These are phyloP conservation scores for Cicer arietinum DNA, from an alignment of 306 rosid species.

Conservation along the genomic window DNA sequence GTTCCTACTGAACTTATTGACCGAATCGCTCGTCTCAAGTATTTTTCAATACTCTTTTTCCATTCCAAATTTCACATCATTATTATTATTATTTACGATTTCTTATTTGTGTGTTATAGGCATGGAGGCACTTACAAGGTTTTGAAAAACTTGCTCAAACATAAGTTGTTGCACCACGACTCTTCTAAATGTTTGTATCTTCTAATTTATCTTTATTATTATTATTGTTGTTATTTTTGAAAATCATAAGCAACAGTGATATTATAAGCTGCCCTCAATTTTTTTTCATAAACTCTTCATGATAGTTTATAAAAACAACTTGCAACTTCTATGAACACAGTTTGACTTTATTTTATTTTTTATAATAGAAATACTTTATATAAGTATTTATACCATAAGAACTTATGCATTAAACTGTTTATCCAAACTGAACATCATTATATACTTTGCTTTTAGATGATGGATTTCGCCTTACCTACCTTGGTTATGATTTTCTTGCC, in stretches of 20 bases:
- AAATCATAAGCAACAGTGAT: background rate
- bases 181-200: conserved; percentile 79
- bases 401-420: background rate
- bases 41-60: background rate
- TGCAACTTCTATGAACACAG: background rate
- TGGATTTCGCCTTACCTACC: conserved; percentile 92
- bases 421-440: too few relatives aligned
- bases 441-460: conserved; percentile 66
- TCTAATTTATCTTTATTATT: conserved; percentile 1
- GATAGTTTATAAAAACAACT: too few relatives aligned
- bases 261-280: background rate
- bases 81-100: background rate
- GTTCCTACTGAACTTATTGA: conserved; percentile 78
- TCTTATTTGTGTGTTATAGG: conserved; percentile 48
- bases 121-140: conserved; percentile 95
- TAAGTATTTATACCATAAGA: background rate
- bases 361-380: background rate
- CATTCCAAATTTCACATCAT: too few relatives aligned
- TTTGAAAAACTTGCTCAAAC: conserved; percentile 78
- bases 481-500: conserved; percentile 97
- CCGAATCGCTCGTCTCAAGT: conserved; percentile 65
- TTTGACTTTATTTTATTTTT: background rate
- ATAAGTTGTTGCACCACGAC: conserved; percentile 91
- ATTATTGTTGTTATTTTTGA: background rate
- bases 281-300: background rate